A percentile compares a stretch with the other conserved stretches of the same genome.
Evolutionary conservation across 176 grass and related monocot genomes (phyloP).

Genomic region (Chrysopogon serrulatus): DNA sequence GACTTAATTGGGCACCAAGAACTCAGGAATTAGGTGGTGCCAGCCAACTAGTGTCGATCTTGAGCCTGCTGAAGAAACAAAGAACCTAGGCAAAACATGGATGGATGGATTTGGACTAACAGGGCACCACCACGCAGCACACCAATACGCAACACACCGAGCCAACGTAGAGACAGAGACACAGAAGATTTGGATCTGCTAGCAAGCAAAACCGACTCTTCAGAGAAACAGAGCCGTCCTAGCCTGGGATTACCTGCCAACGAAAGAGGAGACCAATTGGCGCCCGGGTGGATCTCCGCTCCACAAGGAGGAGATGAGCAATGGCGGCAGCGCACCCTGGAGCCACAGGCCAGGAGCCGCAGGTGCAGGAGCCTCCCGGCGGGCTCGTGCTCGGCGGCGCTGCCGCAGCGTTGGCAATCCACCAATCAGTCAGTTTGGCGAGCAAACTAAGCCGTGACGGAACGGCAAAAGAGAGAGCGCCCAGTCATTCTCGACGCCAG

Average conservation of each 20-base stretch:
- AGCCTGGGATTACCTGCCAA: background rate
- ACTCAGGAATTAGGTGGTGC: background rate
- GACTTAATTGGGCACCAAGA: background rate
- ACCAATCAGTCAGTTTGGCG: background rate
- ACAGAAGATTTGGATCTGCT: constrained; percentile 8
- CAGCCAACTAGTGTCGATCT: background rate
- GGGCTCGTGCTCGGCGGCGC: background rate
- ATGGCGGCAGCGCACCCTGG: background rate
- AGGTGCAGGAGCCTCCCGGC: background rate
- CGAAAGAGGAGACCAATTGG: background rate
- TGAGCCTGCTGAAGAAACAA: background rate
- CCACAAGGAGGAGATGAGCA: background rate
- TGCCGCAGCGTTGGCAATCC: background rate
- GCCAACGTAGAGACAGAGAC: background rate
- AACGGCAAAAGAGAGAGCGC: background rate
- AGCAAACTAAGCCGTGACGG: constrained; percentile 4
- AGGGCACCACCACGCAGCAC: background rate
- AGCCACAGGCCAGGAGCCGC: background rate
- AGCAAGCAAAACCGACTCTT: background rate
- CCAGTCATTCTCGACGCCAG: background rate
- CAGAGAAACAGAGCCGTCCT: background rate
- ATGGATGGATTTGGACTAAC: background rate
- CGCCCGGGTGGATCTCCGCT: background rate
- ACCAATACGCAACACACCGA: background rate
- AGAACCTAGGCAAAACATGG: background rate